Conservation (phyloP, 116 monocot genomes). For the Papilionanthe hybrid region DNA sequence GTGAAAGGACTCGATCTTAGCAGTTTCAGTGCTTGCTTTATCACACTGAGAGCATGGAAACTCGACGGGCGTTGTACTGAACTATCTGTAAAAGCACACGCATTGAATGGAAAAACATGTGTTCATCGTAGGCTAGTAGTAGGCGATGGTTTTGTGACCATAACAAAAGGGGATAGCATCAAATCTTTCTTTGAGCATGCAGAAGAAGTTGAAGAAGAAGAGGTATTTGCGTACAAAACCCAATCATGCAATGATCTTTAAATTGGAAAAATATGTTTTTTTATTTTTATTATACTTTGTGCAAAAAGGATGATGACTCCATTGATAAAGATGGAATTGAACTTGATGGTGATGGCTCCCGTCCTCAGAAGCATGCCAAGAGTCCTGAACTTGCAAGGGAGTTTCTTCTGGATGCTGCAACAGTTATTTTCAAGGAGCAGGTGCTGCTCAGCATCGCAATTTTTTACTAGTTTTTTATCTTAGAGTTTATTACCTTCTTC, state of each 20-base stretch:
- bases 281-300: background rate
- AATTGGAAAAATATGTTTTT: background rate
- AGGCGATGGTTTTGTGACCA: constrained; percentile 88
- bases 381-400: constrained; percentile 99
- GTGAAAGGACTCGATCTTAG: constrained; percentile 73
- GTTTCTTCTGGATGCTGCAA: constrained; percentile 96
- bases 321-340: constrained; percentile 93
- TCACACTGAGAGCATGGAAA: constrained; percentile 78
- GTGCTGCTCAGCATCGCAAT: constrained; percentile 17
- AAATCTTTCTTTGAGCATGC: constrained; percentile 93
- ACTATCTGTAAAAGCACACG: constrained; percentile 87
- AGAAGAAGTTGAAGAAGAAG: constrained; percentile 99
- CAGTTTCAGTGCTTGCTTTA: constrained; percentile 57
- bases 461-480: no score
- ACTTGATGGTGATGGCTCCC: constrained; percentile 68
- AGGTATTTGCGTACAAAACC: constrained; percentile 35
- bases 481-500: no score
- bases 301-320: constrained; percentile 86
- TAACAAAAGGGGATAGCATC: constrained; percentile 84
- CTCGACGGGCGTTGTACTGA: constrained; percentile 74
- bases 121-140: constrained; percentile 82
- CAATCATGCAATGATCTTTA: background rate
- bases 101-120: constrained; percentile 84
- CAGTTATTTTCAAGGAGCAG: constrained; percentile 98
- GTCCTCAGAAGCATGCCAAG: constrained; percentile 97